phyloP scores from a whole-genome alignment of 768 basidiomycete genomes.

The Lactifluus echinatus region DNA sequence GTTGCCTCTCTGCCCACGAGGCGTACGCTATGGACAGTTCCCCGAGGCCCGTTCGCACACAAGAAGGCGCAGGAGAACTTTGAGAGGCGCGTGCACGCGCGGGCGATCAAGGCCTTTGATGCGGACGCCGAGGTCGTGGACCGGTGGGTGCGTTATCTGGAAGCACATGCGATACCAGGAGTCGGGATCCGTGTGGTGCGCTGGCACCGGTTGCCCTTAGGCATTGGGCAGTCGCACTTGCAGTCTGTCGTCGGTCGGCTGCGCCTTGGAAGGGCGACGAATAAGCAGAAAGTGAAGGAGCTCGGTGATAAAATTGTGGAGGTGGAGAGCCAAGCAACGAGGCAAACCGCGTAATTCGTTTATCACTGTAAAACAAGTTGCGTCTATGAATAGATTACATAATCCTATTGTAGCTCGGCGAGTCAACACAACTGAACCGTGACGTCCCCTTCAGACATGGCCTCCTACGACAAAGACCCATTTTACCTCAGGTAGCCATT shows the following conservation, averaged over 20 bases:
- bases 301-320: slow-evolving; percentile 26
- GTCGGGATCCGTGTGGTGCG: slow-evolving; percentile 79
- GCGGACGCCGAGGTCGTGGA: slow-evolving; percentile 70
- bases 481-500: slow-evolving; percentile 18
- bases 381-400: slow-evolving; percentile 1
- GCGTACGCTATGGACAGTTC: slow-evolving; percentile 79
- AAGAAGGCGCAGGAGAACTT: slow-evolving; percentile 97
- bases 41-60: slow-evolving; percentile 77
- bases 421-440: not conserved
- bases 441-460: slow-evolving; percentile 4
- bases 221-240: slow-evolving; percentile 37
- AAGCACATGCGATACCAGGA: slow-evolving; percentile 67
- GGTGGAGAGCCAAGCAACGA: slow-evolving; percentile 25
- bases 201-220: slow-evolving; percentile 60
- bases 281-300: slow-evolving; percentile 29
- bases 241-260: slow-evolving; percentile 30
- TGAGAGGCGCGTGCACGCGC: slow-evolving; percentile 72
- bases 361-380: no score
- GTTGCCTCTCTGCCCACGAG: slow-evolving; percentile 61
- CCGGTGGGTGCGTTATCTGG: slow-evolving; percentile 72
- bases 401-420: not conserved
- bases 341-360: not conserved
- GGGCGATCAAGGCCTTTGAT: slow-evolving; percentile 88
- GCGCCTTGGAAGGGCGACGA: slow-evolving; percentile 27
- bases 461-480: slow-evolving; percentile 20